phyloP scores from a whole-genome alignment of 257 asterid genomes.

The Gentiana macrophylla region DNA sequence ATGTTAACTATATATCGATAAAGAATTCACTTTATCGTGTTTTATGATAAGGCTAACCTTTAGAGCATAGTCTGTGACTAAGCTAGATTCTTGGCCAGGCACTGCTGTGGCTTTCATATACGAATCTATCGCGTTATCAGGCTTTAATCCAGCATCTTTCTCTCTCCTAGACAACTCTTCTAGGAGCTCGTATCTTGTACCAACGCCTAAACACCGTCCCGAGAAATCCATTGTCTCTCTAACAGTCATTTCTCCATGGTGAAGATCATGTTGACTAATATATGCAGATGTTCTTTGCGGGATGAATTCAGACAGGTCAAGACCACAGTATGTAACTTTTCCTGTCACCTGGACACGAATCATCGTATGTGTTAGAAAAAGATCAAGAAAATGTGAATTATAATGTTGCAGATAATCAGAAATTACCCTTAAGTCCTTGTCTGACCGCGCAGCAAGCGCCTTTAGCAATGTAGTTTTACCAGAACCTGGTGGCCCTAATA shows the following conservation, averaged over 20 bases:
- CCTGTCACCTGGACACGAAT: constrained; percentile 43
- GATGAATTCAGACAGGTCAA: constrained; percentile 59
- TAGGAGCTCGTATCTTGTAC: constrained; percentile 79
- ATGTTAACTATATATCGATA: neutral
- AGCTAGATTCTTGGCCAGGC: constrained; percentile 79
- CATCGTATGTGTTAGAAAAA: neutral
- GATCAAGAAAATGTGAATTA: neutral
- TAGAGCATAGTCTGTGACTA: constrained; percentile 80
- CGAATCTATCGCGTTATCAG: constrained; percentile 82
- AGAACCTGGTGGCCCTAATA: constrained; percentile 93
- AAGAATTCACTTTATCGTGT: constrained; percentile 1
- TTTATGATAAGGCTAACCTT: constrained; percentile 37
- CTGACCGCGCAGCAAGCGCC: constrained; percentile 76
- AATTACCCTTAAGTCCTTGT: constrained; percentile 35
- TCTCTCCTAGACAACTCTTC: constrained; percentile 71
- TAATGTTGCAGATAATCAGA: neutral
- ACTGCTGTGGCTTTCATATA: constrained; percentile 95
- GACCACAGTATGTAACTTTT: constrained; percentile 77
- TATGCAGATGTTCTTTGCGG: constrained; percentile 90
- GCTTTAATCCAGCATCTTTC: constrained; percentile 73
- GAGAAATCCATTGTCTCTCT: constrained; percentile 77
- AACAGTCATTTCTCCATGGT: constrained; percentile 94
- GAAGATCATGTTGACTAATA: constrained; percentile 85
- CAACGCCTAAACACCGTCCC: constrained; percentile 90
- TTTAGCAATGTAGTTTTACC: constrained; percentile 78